Base-by-base conservation (phyloP, 2,329 filamentous ascomycete genomes). In the Claviceps citrina region DNA sequence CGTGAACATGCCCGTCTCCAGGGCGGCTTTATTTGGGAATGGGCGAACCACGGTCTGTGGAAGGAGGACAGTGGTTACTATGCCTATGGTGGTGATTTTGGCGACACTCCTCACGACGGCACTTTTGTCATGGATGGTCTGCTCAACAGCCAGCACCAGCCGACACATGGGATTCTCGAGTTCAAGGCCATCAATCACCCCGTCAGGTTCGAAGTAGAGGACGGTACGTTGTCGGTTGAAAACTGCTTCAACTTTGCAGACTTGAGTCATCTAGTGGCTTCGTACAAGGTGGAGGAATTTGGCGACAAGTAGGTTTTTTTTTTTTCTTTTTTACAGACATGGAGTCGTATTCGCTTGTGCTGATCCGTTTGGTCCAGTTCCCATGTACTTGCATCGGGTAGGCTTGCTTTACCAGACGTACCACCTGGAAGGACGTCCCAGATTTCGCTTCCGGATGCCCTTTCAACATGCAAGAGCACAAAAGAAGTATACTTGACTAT, bases 11-110 rank as follows among this genome's bases (percentile, higher is more conserved):
- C 68, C 0, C 66, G 68, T 2, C 65, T 83, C 0, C 78, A 82
- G 50, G 79, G 79, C 9, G 79, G 78, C 0, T 77, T 70, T 44
- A 70, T 79, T 48, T 79, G 75, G 74, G 74, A 78, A 49, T 79
- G 74, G 74, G 71, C 70, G 0, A 78, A 76, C 53, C 71, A 76
- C 38, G 71, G 71, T 0, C 53, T 76, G 1, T 64, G 61, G 56
- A 66, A 62, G 43, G 57, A 64, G 32, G 59, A 63, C 3, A 47
- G 54, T 59, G 38, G 63, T 58, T 20, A 63, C 58, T 75, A 72
- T 45, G 74, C 65, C 1, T 78, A 76, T 36, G 75, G 74, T 2
- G 73, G 74, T 8, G 73, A 79, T 49, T 79, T 77, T 54, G 71
- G 68, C 1, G 75, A 79, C 43, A 52, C 59, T 2, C 75, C 74